Percentiles rank a stretch among this genome's conserved stretches.
Evolutionary conservation across 164 flowering plant genomes (phyloP).

Genomic region (Akebia trifoliata): DNA sequence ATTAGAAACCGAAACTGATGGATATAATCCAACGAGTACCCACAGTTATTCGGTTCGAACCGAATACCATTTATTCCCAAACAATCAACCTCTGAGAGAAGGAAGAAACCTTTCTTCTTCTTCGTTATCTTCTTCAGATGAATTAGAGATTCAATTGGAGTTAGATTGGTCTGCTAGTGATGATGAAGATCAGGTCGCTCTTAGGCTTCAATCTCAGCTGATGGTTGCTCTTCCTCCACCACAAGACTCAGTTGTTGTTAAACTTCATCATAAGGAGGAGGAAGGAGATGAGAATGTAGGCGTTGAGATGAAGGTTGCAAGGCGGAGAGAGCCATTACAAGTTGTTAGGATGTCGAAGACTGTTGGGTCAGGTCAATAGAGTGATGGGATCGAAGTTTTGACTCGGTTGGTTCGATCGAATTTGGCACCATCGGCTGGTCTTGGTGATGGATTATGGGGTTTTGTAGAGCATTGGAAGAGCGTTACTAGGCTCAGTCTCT

Average conservation of each 20-base stretch:
- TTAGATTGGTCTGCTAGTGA: constrained; percentile 94
- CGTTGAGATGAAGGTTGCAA: constrained; percentile 75
- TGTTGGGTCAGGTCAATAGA: constrained; percentile 74
- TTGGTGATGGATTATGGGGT: constrained; percentile 25
- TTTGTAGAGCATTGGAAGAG: constrained; percentile 77
- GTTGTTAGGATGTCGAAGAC: constrained; percentile 51
- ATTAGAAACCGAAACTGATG: no score
- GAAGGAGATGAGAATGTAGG: constrained; percentile 9
- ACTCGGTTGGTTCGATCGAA: constrained; percentile 56
- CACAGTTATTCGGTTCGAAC: no score
- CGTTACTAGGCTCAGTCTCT: constrained; percentile 48
- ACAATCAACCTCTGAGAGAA: no score
- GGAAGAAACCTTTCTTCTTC: no score
- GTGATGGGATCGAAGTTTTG: constrained; percentile 85
- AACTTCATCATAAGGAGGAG: constrained; percentile 27
- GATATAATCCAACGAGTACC: no score
- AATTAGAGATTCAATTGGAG: constrained; percentile 52
- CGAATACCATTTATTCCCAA: no score
- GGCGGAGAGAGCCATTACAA: constrained; percentile 68
- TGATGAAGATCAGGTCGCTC: constrained; percentile 92
- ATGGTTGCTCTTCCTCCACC: constrained; percentile 92
- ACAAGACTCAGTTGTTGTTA: constrained; percentile 63
- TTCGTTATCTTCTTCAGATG: constrained; percentile 16
- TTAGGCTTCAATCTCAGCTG: constrained; percentile 84
- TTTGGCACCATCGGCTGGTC: constrained; percentile 23